Percentiles rank a stretch among this genome's conserved stretches.
Conservation (phyloP, 495 filamentous ascomycete species). For the Penicillium verhagenii region DNA sequence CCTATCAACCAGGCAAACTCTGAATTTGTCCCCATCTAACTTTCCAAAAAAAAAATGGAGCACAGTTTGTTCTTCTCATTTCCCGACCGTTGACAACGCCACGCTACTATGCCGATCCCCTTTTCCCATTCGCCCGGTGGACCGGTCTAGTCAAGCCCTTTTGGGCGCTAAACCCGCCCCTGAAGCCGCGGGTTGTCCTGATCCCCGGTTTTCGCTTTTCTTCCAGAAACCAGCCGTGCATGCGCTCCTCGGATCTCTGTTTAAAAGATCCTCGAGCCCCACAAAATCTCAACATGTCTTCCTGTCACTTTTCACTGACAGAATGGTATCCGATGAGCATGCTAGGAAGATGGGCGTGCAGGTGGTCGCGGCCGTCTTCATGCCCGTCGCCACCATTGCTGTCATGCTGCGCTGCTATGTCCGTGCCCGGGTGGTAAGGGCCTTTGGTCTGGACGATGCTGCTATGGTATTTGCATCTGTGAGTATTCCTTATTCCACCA, state of each 20-base stretch:
- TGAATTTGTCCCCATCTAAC: too few relatives aligned
- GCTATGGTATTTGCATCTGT: slow-evolving; percentile 41
- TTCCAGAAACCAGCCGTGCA: too few relatives aligned
- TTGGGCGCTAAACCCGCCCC: slow-evolving; percentile 13
- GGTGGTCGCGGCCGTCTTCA: slow-evolving; percentile 37
- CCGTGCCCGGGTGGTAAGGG: slow-evolving; percentile 38
- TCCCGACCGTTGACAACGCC: not conserved
- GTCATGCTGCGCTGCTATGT: slow-evolving; percentile 46
- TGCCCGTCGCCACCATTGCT: slow-evolving; percentile 35
- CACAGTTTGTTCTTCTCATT: too few relatives aligned
- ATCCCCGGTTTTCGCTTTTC: slow-evolving; percentile 3
- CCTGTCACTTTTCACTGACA: not conserved
- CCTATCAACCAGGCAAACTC: too few relatives aligned
- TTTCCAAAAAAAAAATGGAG: too few relatives aligned
- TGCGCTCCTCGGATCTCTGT: not conserved
- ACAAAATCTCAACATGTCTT: not conserved
- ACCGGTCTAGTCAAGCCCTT: not conserved
- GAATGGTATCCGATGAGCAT: slow-evolving; percentile 16
- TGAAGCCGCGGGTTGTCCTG: slow-evolving; percentile 5
- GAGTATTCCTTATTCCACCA: not conserved
- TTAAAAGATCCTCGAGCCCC: slow-evolving; percentile 10
- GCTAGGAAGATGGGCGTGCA: slow-evolving; percentile 31
- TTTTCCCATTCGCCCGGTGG: slow-evolving; percentile 2
- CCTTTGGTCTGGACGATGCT: slow-evolving; percentile 44
- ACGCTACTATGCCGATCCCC: slow-evolving; percentile 6